Conservation (phyloP, 2,329 filamentous ascomycete species). For the Diplodia seriata region DNA sequence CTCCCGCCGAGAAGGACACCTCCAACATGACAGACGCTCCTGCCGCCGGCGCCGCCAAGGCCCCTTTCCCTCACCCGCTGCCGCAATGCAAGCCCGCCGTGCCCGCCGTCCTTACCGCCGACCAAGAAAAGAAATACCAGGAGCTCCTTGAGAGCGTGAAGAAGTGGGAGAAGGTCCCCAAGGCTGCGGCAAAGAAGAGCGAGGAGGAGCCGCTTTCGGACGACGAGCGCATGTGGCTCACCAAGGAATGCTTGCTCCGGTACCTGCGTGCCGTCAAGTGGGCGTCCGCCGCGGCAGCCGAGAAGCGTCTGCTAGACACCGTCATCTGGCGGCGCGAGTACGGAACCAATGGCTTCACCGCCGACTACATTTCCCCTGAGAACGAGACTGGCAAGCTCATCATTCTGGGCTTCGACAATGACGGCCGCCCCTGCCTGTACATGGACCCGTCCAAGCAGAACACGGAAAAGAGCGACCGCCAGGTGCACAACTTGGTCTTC, state of each 20-base stretch:
- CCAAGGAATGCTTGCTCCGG: conserved; percentile 86
- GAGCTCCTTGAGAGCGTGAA: conserved; percentile 73
- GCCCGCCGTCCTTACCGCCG: conserved; percentile 68
- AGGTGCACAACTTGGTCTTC: conserved; percentile 92
- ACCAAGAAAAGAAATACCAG: conserved; percentile 84
- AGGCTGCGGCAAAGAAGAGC: conserved; percentile 65
- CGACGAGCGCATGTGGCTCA: conserved; percentile 86
- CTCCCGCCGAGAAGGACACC: conserved; percentile 21
- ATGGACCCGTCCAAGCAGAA: conserved; percentile 91
- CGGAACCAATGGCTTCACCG: conserved; percentile 75
- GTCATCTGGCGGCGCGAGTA: conserved; percentile 91
- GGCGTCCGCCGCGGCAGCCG: conserved; percentile 72
- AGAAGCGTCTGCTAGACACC: conserved; percentile 80
- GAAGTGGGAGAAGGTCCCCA: conserved; percentile 73
- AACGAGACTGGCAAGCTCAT: conserved; percentile 98
- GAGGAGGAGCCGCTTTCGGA: conserved; percentile 72
- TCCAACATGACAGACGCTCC: conserved; percentile 20
- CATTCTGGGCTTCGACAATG: conserved; percentile 83
- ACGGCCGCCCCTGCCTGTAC: conserved; percentile 87
- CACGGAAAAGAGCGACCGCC: conserved; percentile 82
- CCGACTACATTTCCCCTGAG: conserved; percentile 89
- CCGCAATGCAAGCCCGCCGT: conserved; percentile 64
- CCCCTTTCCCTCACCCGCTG: conserved; percentile 44
- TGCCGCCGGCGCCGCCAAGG: conserved; percentile 36
- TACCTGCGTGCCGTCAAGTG: conserved; percentile 96